A percentile compares a stretch with the other conserved stretches of the same genome.
Evolutionary conservation across 495 filamentous ascomycete genomes (phyloP).

Genomic region (Chaetomium cochliodes): DNA sequence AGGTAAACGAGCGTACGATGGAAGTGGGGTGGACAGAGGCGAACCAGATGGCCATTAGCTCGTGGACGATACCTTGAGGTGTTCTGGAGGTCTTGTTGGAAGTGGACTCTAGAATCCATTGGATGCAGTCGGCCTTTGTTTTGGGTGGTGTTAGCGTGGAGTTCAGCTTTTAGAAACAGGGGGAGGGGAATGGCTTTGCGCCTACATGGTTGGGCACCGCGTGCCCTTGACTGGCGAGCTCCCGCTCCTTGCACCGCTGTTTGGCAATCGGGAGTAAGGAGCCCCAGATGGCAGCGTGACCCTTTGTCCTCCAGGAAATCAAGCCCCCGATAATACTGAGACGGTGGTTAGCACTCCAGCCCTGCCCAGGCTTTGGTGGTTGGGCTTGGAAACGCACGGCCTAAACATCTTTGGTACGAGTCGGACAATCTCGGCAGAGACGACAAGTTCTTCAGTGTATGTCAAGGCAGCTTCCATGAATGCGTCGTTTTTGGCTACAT

Average conservation of each 20-base stretch:
- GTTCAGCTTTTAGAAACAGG: neutral
- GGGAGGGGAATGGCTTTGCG: neutral
- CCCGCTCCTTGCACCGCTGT: neutral
- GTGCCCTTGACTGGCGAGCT: neutral
- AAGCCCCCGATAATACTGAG: neutral
- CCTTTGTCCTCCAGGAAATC: neutral
- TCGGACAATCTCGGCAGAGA: neutral
- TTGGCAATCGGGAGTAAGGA: neutral
- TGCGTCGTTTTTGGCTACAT: neutral
- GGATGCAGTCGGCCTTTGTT: neutral
- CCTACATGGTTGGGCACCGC: neutral
- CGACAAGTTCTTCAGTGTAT: neutral
- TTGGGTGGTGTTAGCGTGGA: neutral
- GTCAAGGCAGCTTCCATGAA: conserved; percentile 2
- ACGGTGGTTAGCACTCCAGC: neutral
- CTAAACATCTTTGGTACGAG: neutral
- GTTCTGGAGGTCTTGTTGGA: neutral
- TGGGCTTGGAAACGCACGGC: neutral
- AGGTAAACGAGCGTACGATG: neutral
- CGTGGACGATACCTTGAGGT: neutral
- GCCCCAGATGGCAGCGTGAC: neutral
- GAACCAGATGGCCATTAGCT: neutral
- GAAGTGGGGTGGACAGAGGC: neutral
- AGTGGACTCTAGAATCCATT: conserved; percentile 1
- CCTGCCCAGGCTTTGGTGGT: too few species aligned